These are phyloP conservation scores for Carallia pectinifolia DNA, from an alignment of 345 rosid species.

Conservation along the genomic window DNA sequence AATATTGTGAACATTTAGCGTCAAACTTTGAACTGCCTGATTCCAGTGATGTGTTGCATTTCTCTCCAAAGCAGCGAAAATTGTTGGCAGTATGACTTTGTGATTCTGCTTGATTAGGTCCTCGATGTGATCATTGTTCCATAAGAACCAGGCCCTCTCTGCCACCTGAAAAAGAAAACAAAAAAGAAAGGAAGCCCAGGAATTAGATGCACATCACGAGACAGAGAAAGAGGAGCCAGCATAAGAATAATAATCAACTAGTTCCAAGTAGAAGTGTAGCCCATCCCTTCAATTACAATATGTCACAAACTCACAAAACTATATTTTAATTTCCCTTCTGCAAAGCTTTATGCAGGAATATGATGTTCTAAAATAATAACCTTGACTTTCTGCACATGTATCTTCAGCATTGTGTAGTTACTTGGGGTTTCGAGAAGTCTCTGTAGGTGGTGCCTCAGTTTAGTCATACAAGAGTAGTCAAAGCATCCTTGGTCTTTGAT, in stretches of 20 bases:
- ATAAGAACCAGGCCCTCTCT: constrained; percentile 76
- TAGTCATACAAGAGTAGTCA: too few relatives aligned
- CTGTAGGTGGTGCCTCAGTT: too few relatives aligned
- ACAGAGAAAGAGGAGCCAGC: neutral
- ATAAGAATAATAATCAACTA: neutral
- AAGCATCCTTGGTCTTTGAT: too few relatives aligned
- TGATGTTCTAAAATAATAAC: too few relatives aligned
- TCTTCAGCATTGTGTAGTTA: too few relatives aligned
- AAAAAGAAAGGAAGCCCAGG: neutral
- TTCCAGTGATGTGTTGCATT: constrained; percentile 78
- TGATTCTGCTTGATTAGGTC: constrained; percentile 73
- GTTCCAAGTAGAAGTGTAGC: neutral
- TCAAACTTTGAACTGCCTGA: constrained; percentile 77
- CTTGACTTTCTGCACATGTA: too few relatives aligned
- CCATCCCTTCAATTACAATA: neutral
- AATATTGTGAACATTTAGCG: constrained; percentile 68
- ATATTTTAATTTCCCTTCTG: neutral
- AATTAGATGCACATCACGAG: neutral
- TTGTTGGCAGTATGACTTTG: constrained; percentile 68
- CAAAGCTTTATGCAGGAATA: neutral
- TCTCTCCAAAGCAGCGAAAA: constrained; percentile 69
- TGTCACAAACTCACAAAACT: neutral
- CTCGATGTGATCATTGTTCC: constrained; percentile 91
- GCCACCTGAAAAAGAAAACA: constrained; percentile 50
- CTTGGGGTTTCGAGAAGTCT: too few relatives aligned